A percentile compares a stretch with the other conserved stretches of the same genome.
Conservation (phyloP, 2,329 filamentous ascomycete species). For the Ophiostoma sp. region DNA sequence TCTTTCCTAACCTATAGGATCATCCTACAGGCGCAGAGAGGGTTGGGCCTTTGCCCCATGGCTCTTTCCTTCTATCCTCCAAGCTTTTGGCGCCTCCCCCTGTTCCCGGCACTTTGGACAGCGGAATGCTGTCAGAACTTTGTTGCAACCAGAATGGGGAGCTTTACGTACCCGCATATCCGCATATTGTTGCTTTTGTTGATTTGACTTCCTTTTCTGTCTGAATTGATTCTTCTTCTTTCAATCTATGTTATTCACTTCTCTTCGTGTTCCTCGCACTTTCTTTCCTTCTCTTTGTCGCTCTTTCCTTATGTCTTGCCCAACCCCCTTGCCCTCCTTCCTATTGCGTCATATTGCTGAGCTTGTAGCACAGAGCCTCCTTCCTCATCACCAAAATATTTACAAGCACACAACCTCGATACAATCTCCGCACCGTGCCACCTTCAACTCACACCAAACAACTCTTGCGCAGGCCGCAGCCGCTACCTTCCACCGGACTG, state of each 20-base stretch:
- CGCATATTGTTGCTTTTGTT: not conserved
- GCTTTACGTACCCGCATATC: not conserved
- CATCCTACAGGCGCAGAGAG: too few relatives aligned
- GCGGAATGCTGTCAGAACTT: conserved; percentile 13
- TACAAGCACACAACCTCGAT: not conserved
- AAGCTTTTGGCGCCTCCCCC: not conserved
- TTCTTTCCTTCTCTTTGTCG: not conserved
- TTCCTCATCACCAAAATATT: not conserved
- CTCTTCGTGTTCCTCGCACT: not conserved
- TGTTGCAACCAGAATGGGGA: not conserved
- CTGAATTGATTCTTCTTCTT: not conserved
- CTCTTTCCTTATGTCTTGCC: not conserved
- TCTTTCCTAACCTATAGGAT: not conserved
- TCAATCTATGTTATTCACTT: not conserved
- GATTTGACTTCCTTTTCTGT: not conserved
- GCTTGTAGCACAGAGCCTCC: not conserved
- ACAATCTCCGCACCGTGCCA: not conserved
- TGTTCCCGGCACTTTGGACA: not conserved
- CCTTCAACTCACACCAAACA: not conserved
- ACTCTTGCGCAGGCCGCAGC: not conserved
- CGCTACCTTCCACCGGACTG: not conserved
- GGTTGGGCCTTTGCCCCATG: not conserved
- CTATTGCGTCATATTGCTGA: not conserved
- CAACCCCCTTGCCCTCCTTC: not conserved
- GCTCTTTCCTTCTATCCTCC: not conserved